A percentile compares a stretch with the other conserved stretches of the same genome.
phyloP scores from a whole-genome alignment of 2,329 filamentous ascomycete species.

The Amesomyces nigricolor region DNA sequence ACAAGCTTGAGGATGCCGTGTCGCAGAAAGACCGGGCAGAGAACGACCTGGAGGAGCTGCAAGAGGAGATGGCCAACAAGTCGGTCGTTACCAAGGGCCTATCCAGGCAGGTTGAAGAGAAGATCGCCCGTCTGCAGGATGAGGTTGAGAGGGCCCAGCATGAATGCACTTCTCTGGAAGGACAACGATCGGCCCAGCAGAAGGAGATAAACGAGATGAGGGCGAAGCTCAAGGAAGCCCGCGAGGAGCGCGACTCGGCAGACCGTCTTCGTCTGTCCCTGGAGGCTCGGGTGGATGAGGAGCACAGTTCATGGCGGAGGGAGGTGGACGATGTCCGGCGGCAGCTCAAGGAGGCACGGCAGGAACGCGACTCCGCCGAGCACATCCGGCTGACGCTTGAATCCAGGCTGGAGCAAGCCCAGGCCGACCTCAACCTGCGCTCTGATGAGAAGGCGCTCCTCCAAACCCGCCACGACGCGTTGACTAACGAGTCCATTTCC shows the following conservation, averaged over 20 bases:
- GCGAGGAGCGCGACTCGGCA: slow-evolving; percentile 37
- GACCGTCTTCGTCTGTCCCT: slow-evolving; percentile 36
- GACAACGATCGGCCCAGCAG: slow-evolving; percentile 43
- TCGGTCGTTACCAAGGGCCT: slow-evolving; percentile 70
- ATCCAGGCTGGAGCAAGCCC: slow-evolving; percentile 48
- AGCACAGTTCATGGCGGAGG: slow-evolving; percentile 41
- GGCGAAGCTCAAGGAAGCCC: slow-evolving; percentile 39
- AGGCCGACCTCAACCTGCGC: slow-evolving; percentile 54
- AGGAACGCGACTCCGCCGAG: slow-evolving; percentile 39
- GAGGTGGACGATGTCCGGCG: slow-evolving; percentile 42
- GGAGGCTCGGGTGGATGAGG: slow-evolving; percentile 41
- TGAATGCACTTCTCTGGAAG: slow-evolving; percentile 47
- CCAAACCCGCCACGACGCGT: slow-evolving; percentile 61
- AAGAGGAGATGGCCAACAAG: slow-evolving; percentile 74
- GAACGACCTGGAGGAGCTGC: slow-evolving; percentile 57
- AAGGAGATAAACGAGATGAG: slow-evolving; percentile 43
- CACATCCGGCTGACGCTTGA: slow-evolving; percentile 37
- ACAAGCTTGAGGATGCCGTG: slow-evolving; percentile 49
- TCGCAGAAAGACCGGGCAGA: slow-evolving; percentile 53
- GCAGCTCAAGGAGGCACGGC: slow-evolving; percentile 40
- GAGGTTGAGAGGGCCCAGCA: slow-evolving; percentile 53
- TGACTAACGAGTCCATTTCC: slow-evolving; percentile 60
- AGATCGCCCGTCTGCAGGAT: slow-evolving; percentile 57
- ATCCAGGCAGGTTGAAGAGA: slow-evolving; percentile 70
- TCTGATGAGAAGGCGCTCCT: slow-evolving; percentile 64